Conservation (phyloP, 306 rosid genomes). For the Vachellia collinsii region DNA sequence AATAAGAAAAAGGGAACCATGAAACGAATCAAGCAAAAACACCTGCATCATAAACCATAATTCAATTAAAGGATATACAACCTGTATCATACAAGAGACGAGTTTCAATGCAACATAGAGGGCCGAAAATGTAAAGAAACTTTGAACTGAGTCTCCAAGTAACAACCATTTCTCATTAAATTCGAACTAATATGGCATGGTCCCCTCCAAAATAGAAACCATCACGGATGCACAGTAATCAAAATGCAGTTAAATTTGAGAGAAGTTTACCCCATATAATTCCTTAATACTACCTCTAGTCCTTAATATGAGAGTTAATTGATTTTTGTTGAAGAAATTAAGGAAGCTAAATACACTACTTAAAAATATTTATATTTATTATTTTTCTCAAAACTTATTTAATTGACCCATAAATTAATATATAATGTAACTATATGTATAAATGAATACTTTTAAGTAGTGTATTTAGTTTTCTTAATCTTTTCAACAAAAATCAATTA, state of each 20-base stretch:
- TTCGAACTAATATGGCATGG: neutral
- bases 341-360: no score
- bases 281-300: neutral
- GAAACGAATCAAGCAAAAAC: slow-evolving; percentile 25
- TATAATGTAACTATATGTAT: no score
- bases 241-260: neutral
- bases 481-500: no score
- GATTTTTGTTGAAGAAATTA: no score
- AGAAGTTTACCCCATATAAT: neutral
- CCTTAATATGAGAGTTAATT: no score
- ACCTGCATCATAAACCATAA: slow-evolving; percentile 12
- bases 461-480: no score
- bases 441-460: no score
- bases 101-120: neutral
- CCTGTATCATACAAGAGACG: neutral
- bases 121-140: neutral
- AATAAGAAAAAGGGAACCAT: neutral
- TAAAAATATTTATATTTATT: no score
- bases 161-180: slow-evolving; percentile 16
- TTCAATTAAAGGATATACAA: neutral
- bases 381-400: no score
- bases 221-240: slow-evolving; percentile 12
- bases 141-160: slow-evolving; percentile 17
- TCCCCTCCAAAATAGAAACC: neutral
- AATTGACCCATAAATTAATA: no score